Evolutionary conservation across 108 stramenopile species (phyloP).

Genomic region (Pseudonitzschia pungens): DNA sequence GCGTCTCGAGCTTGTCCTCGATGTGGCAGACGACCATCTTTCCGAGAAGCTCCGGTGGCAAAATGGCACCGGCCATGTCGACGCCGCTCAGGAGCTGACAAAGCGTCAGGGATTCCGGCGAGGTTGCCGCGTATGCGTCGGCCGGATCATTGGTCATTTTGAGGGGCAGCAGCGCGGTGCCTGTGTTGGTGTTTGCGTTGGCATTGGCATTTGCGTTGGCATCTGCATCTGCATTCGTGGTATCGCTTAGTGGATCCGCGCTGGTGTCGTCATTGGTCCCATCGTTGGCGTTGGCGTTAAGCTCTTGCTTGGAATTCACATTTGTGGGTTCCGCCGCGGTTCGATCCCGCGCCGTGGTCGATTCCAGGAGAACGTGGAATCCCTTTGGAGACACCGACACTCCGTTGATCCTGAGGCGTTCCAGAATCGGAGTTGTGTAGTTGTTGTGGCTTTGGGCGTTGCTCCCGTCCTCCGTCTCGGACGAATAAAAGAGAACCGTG

Average conservation of each 20-base stretch:
- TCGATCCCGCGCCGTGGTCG: background rate
- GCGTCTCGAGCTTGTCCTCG: slow-evolving; percentile 2
- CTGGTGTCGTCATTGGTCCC: background rate
- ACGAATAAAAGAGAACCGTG: slow-evolving; percentile 1
- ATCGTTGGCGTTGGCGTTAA: background rate
- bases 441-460: background rate
- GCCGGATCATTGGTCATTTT: slow-evolving; percentile 33
- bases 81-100: slow-evolving; percentile 65
- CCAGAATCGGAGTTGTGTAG: background rate
- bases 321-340: too few relatives aligned
- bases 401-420: slow-evolving; percentile 21
- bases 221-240: background rate
- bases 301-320: too few relatives aligned
- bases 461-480: background rate
- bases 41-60: slow-evolving; percentile 58
- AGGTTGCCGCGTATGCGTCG: slow-evolving; percentile 44
- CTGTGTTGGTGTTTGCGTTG: background rate
- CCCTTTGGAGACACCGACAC: slow-evolving; percentile 26
- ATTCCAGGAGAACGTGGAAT: slow-evolving; percentile 29
- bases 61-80: slow-evolving; percentile 76
- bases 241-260: too few relatives aligned
- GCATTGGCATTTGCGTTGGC: background rate
- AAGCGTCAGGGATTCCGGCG: slow-evolving; percentile 70
- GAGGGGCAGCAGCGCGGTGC: slow-evolving; percentile 21
- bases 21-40: slow-evolving; percentile 28